phyloP scores from a whole-genome alignment of 2,329 filamentous ascomycete genomes.

The Cryphonectria japonica region DNA sequence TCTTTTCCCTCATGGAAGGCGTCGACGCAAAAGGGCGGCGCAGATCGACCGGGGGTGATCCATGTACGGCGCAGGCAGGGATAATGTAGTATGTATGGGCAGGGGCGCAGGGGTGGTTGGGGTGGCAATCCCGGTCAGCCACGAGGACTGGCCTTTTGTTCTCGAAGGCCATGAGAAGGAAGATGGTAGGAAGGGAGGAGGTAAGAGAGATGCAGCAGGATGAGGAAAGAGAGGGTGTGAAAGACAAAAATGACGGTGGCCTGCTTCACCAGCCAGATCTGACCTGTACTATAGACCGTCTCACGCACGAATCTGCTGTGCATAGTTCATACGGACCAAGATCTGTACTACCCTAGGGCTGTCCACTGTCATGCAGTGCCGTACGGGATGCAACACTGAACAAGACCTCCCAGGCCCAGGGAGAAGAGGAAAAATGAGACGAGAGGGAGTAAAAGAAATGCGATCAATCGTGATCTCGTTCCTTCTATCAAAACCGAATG shows the following conservation, averaged over 20 bases:
- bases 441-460: neutral
- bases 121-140: conserved; percentile 26
- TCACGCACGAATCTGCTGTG: neutral
- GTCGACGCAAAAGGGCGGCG: neutral
- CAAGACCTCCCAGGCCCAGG: neutral
- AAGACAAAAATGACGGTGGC: too few species aligned
- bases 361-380: conserved; percentile 6
- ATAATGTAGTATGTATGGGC: neutral
- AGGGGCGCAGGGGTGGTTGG: neutral
- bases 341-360: neutral
- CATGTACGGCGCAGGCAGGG: neutral
- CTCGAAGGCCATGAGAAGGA: conserved; percentile 7
- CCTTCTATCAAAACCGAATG: neutral
- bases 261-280: neutral
- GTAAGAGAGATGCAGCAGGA: neutral
- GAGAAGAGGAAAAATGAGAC: neutral
- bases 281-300: neutral
- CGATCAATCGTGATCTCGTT: neutral
- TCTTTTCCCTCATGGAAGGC: neutral
- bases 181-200: neutral
- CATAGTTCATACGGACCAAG: neutral
- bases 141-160: conserved; percentile 20
- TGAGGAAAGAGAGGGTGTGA: neutral
- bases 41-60: conserved; percentile 2
- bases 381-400: conserved; percentile 9